phyloP scores from a whole-genome alignment of 108 stramenopile species.

The Aureococcus anophagefferens region DNA sequence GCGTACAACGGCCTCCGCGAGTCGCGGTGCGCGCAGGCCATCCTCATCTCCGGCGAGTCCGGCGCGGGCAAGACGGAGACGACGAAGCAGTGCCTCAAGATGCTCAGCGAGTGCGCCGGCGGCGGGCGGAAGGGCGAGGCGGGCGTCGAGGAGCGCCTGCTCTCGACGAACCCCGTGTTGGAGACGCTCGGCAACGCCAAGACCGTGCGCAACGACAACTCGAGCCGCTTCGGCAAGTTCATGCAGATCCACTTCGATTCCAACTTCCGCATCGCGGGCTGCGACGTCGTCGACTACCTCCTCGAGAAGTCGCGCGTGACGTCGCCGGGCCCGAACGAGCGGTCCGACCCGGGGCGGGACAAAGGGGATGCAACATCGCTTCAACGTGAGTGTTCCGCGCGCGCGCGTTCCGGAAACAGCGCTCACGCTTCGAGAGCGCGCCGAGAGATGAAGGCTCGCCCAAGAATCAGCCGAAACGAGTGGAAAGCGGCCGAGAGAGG shows the following conservation, averaged over 20 bases:
- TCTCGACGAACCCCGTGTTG: constrained; percentile 82
- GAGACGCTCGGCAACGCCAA: constrained; percentile 93
- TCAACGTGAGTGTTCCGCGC: too few relatives aligned
- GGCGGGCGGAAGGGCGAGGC: not conserved
- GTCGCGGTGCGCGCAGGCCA: constrained; percentile 33
- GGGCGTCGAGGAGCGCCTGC: constrained; percentile 55
- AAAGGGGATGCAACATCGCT: too few relatives aligned
- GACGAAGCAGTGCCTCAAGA: constrained; percentile 42
- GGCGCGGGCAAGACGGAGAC: constrained; percentile 55
- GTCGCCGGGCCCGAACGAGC: constrained; percentile 51
- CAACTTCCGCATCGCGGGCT: constrained; percentile 64
- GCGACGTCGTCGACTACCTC: constrained; percentile 76
- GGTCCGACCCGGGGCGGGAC: too few relatives aligned
- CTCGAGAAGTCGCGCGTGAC: constrained; percentile 85
- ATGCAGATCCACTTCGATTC: constrained; percentile 51
- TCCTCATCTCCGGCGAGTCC: constrained; percentile 47
- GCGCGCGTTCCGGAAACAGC: too few relatives aligned
- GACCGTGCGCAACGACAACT: constrained; percentile 91
- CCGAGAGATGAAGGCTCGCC: too few relatives aligned
- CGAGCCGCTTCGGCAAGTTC: constrained; percentile 56
- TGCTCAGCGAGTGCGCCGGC: constrained; percentile 23
- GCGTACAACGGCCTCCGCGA: constrained; percentile 67
- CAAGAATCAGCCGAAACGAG: too few relatives aligned
- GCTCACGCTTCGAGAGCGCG: too few relatives aligned
- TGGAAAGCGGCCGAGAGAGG: too few relatives aligned